phyloP scores from a whole-genome alignment of 352 stramenopile species.

The Globisporangium yorkense region DNA sequence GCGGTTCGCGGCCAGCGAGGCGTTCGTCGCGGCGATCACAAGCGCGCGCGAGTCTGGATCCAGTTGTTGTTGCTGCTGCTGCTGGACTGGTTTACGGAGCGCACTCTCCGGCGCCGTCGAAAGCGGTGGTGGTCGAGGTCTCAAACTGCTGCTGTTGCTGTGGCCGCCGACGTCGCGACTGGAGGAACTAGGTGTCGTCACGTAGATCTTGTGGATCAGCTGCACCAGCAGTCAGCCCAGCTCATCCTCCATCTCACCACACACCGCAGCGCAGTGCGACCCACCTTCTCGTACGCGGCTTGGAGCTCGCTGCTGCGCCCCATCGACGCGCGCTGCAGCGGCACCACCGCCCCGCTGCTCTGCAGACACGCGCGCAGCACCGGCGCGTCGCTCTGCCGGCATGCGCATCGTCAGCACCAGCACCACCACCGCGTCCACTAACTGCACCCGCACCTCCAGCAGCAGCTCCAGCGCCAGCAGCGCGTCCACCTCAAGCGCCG shows the following conservation, averaged over 20 bases:
- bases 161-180: not conserved
- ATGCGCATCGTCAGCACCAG: not conserved
- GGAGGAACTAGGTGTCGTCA: not conserved
- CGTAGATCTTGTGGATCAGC: not conserved
- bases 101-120: no score
- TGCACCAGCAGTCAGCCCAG: not conserved
- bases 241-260: no score
- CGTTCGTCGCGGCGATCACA: not conserved
- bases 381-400: constrained; percentile 6
- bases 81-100: no score
- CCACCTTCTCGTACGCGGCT: constrained; percentile 38
- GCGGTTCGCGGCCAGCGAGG: not conserved
- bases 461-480: constrained; percentile 52
- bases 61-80: not conserved
- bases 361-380: constrained; percentile 32
- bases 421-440: no score
- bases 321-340: constrained; percentile 31
- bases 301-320: constrained; percentile 26
- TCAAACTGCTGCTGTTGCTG: no score
- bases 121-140: no score
- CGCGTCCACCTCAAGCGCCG: constrained; percentile 36
- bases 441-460: constrained; percentile 11
- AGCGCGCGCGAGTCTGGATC: not conserved
- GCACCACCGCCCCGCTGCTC: constrained; percentile 22
- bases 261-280: not conserved